Conservation (phyloP, 495 filamentous ascomycete species). For the Pseudevernia furfuracea region DNA sequence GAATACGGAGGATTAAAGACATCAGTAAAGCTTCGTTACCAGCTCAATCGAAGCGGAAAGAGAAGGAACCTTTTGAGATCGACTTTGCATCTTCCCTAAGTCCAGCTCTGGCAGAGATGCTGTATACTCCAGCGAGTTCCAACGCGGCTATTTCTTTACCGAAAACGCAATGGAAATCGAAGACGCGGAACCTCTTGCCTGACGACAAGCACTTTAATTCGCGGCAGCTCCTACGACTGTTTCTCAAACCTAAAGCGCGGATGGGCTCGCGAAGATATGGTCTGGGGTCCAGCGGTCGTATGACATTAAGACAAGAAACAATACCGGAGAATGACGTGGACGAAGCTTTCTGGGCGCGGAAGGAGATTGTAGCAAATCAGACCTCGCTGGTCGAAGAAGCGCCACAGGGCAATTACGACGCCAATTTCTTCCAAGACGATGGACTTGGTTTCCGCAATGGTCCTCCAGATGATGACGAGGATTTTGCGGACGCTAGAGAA, state of each 20-base stretch:
- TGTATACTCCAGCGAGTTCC: conserved; percentile 77
- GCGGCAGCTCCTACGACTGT: conserved; percentile 75
- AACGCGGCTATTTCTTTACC: conserved; percentile 75
- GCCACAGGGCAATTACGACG: conserved; percentile 72
- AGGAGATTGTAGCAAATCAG: conserved; percentile 49
- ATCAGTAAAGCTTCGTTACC: conserved; percentile 53
- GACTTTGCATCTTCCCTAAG: conserved; percentile 74
- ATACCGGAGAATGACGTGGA: conserved; percentile 70
- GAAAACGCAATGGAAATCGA: conserved; percentile 91
- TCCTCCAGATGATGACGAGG: conserved; percentile 62
- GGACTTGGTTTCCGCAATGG: conserved; percentile 69
- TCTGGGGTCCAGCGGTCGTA: conserved; percentile 3
- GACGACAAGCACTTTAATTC: conserved; percentile 99
- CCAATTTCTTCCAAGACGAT: conserved; percentile 98
- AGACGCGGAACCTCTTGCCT: conserved; percentile 83
- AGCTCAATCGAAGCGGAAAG: conserved; percentile 59
- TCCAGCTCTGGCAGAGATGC: conserved; percentile 60
- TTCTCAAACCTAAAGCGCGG: conserved; percentile 87
- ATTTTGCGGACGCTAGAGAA: conserved; percentile 89
- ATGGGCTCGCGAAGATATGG: conserved; percentile 49
- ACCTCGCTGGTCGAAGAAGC: conserved; percentile 46
- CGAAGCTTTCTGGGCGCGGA: conserved; percentile 90
- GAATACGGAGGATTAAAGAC: conserved; percentile 89
- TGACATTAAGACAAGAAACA: conserved; percentile 38
- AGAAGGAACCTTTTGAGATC: conserved; percentile 94